Conservation (phyloP, 2,329 filamentous ascomycete genomes). For the Ceratocystis huliohia region DNA sequence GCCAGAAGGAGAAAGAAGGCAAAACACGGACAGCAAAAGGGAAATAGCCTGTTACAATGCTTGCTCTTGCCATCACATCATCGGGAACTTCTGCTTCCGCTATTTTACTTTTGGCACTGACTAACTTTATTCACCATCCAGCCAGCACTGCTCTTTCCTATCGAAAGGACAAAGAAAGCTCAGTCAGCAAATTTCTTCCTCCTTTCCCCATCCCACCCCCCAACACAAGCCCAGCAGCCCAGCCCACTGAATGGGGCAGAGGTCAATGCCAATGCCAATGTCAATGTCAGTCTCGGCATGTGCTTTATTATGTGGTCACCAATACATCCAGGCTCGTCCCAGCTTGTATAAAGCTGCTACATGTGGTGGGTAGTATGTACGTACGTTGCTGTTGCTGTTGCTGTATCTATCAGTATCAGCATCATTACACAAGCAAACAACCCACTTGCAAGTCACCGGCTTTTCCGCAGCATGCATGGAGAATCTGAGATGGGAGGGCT, state of each 20-base stretch:
- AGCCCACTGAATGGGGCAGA: background rate
- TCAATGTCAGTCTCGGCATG: background rate
- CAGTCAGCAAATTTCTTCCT: background rate
- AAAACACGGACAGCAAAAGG: background rate
- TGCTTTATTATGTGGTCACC: background rate
- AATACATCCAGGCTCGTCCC: background rate
- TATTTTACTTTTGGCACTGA: background rate
- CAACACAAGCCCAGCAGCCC: background rate
- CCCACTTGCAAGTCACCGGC: background rate
- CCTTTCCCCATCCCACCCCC: background rate
- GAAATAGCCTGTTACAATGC: background rate
- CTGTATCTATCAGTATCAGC: background rate
- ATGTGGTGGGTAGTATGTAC: no score
- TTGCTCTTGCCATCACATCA: background rate
- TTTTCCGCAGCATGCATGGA: background rate
- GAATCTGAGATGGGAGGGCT: no score
- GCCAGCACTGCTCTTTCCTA: no score
- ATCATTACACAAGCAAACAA: background rate
- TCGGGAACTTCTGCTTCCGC: background rate
- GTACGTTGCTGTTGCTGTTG: background rate
- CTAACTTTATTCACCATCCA: background rate
- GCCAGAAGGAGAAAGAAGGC: background rate
- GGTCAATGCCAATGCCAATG: slow-evolving; percentile 1
- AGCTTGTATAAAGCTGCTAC: no score
- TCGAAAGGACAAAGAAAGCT: background rate